These are phyloP conservation scores for Novymonas esmeraldas DNA, from an alignment of 208 protist genomes.

Conservation along the genomic window DNA sequence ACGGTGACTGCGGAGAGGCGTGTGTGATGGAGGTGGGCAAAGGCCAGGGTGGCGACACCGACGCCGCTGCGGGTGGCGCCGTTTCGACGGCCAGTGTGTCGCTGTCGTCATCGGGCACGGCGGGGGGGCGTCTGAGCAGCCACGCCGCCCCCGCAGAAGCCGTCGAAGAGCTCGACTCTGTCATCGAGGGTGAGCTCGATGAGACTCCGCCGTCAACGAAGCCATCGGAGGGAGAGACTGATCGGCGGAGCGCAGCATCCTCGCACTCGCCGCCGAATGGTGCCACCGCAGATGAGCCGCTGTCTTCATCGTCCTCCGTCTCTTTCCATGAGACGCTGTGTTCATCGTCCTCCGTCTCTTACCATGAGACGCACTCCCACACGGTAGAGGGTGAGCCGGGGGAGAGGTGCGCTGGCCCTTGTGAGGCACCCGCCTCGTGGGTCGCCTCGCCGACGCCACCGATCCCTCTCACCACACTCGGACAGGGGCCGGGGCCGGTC, in stretches of 20 bases:
- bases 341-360: no score
- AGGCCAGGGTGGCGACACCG: background rate
- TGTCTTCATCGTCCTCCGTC: background rate
- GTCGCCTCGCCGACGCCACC: no score
- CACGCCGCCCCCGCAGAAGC: background rate
- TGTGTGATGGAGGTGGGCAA: background rate
- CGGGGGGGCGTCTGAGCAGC: background rate
- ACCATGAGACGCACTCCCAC: no score
- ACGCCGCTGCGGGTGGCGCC: background rate
- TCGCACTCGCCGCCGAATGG: background rate
- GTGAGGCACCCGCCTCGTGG: no score
- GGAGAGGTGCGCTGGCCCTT: no score
- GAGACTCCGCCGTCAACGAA: background rate
- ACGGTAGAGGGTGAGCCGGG: no score
- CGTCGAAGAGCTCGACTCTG: background rate
- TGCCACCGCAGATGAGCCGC: background rate
- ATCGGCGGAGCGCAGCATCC: background rate
- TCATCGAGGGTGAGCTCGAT: background rate
- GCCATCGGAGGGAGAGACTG: background rate
- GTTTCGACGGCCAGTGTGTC: background rate
- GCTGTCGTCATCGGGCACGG: background rate
- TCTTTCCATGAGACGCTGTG: no score
- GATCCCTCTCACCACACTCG: background rate
- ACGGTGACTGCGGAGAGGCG: slow-evolving; percentile 2
- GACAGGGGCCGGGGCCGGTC: background rate